Percentiles rank a stretch among this genome's conserved stretches.
Evolutionary conservation across 1,139 yeast genomes (phyloP).

Genomic region (Yamadazyma pseudoaaseri): DNA sequence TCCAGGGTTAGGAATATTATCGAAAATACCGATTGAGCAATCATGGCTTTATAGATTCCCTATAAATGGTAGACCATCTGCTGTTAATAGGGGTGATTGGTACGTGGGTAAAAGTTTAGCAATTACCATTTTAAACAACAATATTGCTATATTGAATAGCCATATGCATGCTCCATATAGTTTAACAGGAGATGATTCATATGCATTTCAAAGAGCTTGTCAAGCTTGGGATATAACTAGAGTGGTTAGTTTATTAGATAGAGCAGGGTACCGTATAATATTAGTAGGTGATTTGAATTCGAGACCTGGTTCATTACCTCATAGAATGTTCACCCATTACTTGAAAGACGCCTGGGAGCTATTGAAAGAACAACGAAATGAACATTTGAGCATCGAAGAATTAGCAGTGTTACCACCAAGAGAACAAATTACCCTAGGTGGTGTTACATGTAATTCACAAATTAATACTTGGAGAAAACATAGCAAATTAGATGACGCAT

Average conservation of each 20-base stretch:
- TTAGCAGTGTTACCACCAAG: slow-evolving; percentile 56
- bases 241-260: slow-evolving; percentile 57
- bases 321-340: slow-evolving; percentile 65
- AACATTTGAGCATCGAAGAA: slow-evolving; percentile 24
- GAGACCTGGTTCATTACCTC: slow-evolving; percentile 81
- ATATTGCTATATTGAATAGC: slow-evolving; percentile 78
- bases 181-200: slow-evolving; percentile 78
- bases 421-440: slow-evolving; percentile 71
- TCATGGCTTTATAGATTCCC: slow-evolving; percentile 84
- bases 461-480: slow-evolving; percentile 82
- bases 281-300: slow-evolving; percentile 94
- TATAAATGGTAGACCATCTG: slow-evolving; percentile 90
- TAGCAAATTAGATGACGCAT: slow-evolving; percentile 69
- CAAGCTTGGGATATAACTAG: slow-evolving; percentile 96
- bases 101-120: slow-evolving; percentile 91
- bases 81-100: slow-evolving; percentile 96
- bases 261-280: slow-evolving; percentile 80
- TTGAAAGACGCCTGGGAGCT: slow-evolving; percentile 84
- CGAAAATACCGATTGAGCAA: slow-evolving; percentile 78
- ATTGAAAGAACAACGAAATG: slow-evolving; percentile 43
- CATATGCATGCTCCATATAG: slow-evolving; percentile 99
- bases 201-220: slow-evolving; percentile 84
- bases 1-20: slow-evolving; percentile 85
- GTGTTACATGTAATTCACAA: slow-evolving; percentile 85
- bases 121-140: slow-evolving; percentile 61